A percentile compares a stretch with the other conserved stretches of the same genome.
Evolutionary conservation across 768 basidiomycete species (phyloP).

Genomic region (Collybia nuda): DNA sequence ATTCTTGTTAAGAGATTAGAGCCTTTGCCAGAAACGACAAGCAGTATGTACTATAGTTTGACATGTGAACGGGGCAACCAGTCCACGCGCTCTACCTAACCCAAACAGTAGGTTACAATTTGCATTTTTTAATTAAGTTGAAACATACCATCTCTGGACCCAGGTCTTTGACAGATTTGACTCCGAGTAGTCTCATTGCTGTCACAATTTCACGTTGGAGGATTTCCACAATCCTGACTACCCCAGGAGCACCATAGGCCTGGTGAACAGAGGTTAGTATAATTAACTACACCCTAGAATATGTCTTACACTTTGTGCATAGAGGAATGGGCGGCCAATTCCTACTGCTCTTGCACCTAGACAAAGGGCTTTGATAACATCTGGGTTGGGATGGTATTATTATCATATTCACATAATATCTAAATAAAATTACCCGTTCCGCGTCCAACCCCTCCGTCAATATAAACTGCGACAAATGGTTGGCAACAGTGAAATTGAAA

Average conservation of each 20-base stretch:
- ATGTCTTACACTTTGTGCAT: slow-evolving; percentile 71
- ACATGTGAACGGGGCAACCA: slow-evolving; percentile 52
- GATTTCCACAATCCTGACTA: slow-evolving; percentile 63
- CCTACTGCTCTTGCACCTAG: slow-evolving; percentile 88
- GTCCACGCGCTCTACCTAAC: slow-evolving; percentile 61
- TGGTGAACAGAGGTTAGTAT: slow-evolving; percentile 22
- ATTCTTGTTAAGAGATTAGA: too few species aligned
- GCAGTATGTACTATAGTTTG: slow-evolving; percentile 26
- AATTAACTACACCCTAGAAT: background rate
- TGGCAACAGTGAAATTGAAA: slow-evolving; percentile 5
- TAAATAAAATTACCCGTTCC: slow-evolving; percentile 60
- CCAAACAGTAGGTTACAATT: background rate
- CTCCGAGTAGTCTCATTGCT: slow-evolving; percentile 78
- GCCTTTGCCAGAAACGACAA: too few species aligned
- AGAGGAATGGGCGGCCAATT: slow-evolving; percentile 83
- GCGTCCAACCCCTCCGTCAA: slow-evolving; percentile 80
- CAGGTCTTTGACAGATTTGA: slow-evolving; percentile 59
- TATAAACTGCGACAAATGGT: slow-evolving; percentile 56
- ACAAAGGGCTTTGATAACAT: slow-evolving; percentile 88
- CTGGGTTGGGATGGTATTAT: slow-evolving; percentile 27
- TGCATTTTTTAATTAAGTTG: background rate
- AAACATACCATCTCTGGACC: slow-evolving; percentile 69
- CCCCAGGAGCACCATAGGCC: slow-evolving; percentile 78
- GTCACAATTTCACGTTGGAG: slow-evolving; percentile 76
- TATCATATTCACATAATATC: background rate